A percentile compares a stretch with the other conserved stretches of the same genome.
These are phyloP conservation scores for Monilinia fructigena DNA, from an alignment of 2,329 filamentous ascomycete species.

Conservation along the genomic window DNA sequence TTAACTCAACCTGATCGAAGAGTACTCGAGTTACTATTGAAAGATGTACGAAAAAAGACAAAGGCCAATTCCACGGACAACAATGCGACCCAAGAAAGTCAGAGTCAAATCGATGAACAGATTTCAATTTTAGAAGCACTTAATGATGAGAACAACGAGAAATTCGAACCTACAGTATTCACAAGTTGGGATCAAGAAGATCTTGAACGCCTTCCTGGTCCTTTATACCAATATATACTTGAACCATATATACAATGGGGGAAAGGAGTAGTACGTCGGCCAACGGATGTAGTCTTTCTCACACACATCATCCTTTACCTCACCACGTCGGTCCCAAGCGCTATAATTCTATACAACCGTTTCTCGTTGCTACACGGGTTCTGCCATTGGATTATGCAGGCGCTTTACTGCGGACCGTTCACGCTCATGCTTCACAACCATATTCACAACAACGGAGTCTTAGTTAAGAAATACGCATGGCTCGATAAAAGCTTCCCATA, in stretches of 20 bases:
- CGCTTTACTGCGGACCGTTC: conserved; percentile 69
- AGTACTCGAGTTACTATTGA: conserved; percentile 20
- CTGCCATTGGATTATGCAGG: conserved; percentile 63
- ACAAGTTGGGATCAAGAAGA: conserved; percentile 30
- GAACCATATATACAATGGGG: conserved; percentile 31
- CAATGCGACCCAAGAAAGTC: neutral
- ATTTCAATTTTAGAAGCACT: conserved; percentile 21
- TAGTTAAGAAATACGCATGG: conserved; percentile 53
- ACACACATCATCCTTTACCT: conserved; percentile 74
- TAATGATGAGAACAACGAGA: conserved; percentile 23
- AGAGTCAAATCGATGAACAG: conserved; percentile 18
- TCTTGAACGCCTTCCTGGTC: conserved; percentile 27
- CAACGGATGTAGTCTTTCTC: conserved; percentile 71
- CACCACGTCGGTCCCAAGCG: conserved; percentile 67
- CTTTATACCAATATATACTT: conserved; percentile 23
- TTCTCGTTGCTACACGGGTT: conserved; percentile 69
- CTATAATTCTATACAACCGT: conserved; percentile 59
- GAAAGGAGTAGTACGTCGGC: conserved; percentile 30
- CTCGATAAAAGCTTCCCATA: conserved; percentile 71
- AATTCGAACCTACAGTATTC: conserved; percentile 34
- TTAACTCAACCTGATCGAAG: conserved; percentile 22
- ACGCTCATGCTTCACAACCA: conserved; percentile 84
- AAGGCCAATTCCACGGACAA: neutral
- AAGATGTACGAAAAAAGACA: conserved; percentile 14
- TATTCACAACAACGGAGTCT: conserved; percentile 72